Conservation (phyloP, 306 rosid genomes). For the Clitoria ternatea region DNA sequence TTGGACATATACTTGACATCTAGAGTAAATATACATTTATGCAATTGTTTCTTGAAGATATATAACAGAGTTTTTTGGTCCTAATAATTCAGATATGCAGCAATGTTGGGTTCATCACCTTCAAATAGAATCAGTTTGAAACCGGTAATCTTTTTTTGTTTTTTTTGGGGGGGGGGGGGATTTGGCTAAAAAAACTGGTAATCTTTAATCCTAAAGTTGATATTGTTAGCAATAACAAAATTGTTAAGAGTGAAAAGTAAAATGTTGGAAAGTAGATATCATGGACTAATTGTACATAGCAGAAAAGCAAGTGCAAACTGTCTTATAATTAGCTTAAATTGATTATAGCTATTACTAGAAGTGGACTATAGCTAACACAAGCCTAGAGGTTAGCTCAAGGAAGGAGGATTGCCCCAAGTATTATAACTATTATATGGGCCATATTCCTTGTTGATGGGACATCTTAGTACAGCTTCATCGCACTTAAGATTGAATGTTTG, state of each 20-base stretch:
- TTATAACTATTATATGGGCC: background rate
- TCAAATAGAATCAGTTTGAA: constrained; percentile 58
- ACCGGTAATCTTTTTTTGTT: constrained; percentile 44
- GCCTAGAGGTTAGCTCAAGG: background rate
- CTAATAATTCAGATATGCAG: constrained; percentile 72
- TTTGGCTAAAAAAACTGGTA: background rate
- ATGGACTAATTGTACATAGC: background rate
- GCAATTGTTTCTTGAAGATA: constrained; percentile 11
- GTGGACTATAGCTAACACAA: background rate
- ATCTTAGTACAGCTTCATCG: background rate
- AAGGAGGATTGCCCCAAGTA: background rate
- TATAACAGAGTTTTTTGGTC: constrained; percentile 16
- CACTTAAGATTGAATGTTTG: background rate
- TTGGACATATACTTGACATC: constrained; percentile 4
- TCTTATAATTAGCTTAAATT: background rate
- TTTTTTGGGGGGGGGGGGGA: background rate
- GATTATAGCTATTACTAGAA: background rate
- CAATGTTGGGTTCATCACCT: constrained; percentile 85
- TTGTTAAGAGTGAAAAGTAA: background rate
- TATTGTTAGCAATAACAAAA: background rate
- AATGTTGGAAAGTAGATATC: constrained; percentile 10
- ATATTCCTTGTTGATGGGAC: background rate
- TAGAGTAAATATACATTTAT: background rate
- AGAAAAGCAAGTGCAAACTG: background rate
- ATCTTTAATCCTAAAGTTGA: constrained; percentile 18